These are phyloP conservation scores for Ichthyophthirius multifiliis DNA, from an alignment of 169 alveolate species.

Conservation along the genomic window DNA sequence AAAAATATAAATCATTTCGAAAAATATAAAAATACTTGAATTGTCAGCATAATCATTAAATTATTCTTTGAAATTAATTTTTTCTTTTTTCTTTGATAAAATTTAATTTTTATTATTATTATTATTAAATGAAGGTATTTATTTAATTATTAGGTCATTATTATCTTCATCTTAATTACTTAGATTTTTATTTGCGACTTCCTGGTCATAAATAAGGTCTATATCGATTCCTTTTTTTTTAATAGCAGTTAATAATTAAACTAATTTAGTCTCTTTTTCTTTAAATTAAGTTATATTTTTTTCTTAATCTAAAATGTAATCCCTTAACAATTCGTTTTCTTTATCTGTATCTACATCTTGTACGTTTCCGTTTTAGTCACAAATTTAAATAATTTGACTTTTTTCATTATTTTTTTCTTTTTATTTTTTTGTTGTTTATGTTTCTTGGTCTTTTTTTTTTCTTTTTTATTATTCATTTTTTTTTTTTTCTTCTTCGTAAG, in stretches of 20 bases:
- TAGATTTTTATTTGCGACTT: slow-evolving; percentile 27
- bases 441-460: not conserved
- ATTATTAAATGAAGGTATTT: not conserved
- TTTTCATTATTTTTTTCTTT: not conserved
- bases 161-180: not conserved
- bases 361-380: not conserved
- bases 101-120: not conserved
- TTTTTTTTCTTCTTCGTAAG: not conserved
- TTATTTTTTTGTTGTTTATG: not conserved
- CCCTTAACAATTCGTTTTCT: slow-evolving; percentile 10
- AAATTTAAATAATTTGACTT: not conserved
- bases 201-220: slow-evolving; percentile 32
- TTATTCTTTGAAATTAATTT: not conserved
- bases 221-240: slow-evolving; percentile 34
- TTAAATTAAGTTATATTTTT: not conserved
- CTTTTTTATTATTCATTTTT: not conserved
- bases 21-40: slow-evolving; percentile 2
- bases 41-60: not conserved
- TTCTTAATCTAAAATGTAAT: slow-evolving; percentile 1
- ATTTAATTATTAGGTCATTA: not conserved
- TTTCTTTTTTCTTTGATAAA: not conserved
- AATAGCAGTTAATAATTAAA: slow-evolving; percentile 28
- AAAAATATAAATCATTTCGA: not conserved
- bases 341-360: not conserved
- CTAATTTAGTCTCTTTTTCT: slow-evolving; percentile 30